Evolutionary conservation across 441 rosid species (phyloP).

Genomic region (Geranium incanum): DNA sequence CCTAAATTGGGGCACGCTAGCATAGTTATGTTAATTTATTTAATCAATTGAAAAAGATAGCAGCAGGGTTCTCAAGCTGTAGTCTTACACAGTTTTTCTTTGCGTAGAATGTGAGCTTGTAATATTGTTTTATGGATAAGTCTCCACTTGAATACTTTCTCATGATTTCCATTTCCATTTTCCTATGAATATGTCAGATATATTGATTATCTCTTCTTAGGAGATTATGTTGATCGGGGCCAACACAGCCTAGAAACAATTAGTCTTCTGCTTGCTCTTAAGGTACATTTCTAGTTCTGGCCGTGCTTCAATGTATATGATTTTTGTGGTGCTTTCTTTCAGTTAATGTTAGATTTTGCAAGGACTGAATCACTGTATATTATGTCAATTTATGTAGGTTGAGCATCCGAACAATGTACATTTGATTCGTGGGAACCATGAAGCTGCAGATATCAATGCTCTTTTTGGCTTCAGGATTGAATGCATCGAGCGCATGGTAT

Average conservation of each 20-base stretch:
- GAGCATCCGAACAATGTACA: conserved; percentile 86
- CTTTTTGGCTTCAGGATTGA: conserved; percentile 97
- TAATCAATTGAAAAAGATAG: background rate
- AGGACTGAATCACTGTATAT: conserved; percentile 15
- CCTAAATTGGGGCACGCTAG: background rate
- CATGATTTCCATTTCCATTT: conserved; percentile 17
- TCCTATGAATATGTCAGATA: conserved; percentile 50
- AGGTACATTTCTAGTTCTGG: conserved; percentile 40
- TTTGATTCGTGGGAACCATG: conserved; percentile 96
- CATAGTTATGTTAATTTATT: background rate
- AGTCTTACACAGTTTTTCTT: background rate
- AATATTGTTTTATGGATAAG: background rate
- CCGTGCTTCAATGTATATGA: background rate
- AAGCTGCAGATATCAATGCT: conserved; percentile 98
- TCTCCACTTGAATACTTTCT: conserved; percentile 4
- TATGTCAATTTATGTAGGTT: conserved; percentile 44
- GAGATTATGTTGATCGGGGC: conserved; percentile 98
- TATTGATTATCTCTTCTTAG: conserved; percentile 96
- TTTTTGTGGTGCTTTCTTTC: conserved; percentile 11
- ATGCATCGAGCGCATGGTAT: conserved; percentile 98
- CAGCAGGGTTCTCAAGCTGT: background rate
- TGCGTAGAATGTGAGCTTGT: background rate
- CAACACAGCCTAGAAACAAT: conserved; percentile 98
- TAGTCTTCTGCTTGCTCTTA: conserved; percentile 84
- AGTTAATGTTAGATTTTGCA: conserved; percentile 19